These are phyloP conservation scores for Acrocalymma vagum DNA, from an alignment of 2,329 filamentous ascomycete genomes.

Conservation along the genomic window DNA sequence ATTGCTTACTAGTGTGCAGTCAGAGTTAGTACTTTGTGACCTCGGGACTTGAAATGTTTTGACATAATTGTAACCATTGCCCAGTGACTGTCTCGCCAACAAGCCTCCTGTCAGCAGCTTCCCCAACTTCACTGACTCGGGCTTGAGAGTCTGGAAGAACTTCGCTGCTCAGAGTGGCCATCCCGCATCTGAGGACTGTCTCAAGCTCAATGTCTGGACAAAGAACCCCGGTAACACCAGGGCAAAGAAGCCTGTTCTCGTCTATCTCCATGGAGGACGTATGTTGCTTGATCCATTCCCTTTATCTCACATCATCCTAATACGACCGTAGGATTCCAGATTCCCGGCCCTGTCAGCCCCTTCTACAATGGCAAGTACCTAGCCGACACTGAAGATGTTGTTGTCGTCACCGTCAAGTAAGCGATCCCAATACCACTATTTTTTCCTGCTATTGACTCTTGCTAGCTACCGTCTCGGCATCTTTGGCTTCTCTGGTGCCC, in stretches of 20 bases:
- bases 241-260: slow-evolving; percentile 35
- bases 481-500: slow-evolving; percentile 49
- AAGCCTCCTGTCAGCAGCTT: slow-evolving; percentile 32
- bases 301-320: slow-evolving; percentile 9
- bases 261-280: slow-evolving; percentile 41
- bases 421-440: not conserved
- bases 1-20: slow-evolving; percentile 23
- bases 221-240: slow-evolving; percentile 17
- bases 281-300: slow-evolving; percentile 10
- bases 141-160: slow-evolving; percentile 33
- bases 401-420: slow-evolving; percentile 40
- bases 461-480: slow-evolving; percentile 47
- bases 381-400: slow-evolving; percentile 34
- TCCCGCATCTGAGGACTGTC: slow-evolving; percentile 33
- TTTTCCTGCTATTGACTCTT: not conserved
- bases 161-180: slow-evolving; percentile 36
- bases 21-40: slow-evolving; percentile 23
- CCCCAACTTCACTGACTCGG: slow-evolving; percentile 35
- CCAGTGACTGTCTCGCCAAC: slow-evolving; percentile 32
- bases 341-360: slow-evolving; percentile 31
- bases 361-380: slow-evolving; percentile 39
- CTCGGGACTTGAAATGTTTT: not conserved
- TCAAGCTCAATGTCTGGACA: slow-evolving; percentile 41
- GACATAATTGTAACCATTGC: slow-evolving; percentile 3
- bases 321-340: slow-evolving; percentile 25